phyloP scores from a whole-genome alignment of 768 basidiomycete genomes.

The Gyrodon lividus region DNA sequence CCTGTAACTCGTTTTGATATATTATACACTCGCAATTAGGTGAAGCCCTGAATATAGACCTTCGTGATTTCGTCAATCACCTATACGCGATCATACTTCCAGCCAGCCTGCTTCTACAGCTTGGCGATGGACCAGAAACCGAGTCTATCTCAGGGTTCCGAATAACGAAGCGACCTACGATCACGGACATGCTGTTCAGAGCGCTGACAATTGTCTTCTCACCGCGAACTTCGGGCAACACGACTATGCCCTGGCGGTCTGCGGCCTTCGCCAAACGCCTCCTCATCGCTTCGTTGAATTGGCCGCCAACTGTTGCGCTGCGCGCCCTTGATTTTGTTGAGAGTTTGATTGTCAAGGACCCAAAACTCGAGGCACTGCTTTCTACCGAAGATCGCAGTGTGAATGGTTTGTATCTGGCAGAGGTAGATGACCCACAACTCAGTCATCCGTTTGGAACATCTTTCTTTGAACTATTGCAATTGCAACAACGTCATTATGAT shows the following conservation, averaged over 20 bases:
- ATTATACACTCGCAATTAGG: constrained; percentile 43
- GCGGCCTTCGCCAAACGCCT: constrained; percentile 96
- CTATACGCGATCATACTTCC: constrained; percentile 83
- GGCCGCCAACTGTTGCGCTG: constrained; percentile 65
- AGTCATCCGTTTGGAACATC: constrained; percentile 80
- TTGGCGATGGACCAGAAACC: constrained; percentile 51
- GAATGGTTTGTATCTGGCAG: constrained; percentile 82
- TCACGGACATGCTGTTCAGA: constrained; percentile 79
- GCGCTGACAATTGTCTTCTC: constrained; percentile 82
- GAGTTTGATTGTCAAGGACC: constrained; percentile 70
- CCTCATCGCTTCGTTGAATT: constrained; percentile 74
- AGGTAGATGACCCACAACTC: constrained; percentile 87
- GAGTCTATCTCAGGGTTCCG: constrained; percentile 24
- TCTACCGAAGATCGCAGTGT: constrained; percentile 82
- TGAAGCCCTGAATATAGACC: constrained; percentile 96
- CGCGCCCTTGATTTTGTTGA: constrained; percentile 74
- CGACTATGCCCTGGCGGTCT: constrained; percentile 67
- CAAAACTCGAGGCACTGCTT: constrained; percentile 79
- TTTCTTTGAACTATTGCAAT: constrained; percentile 80
- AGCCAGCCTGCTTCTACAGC: constrained; percentile 61
- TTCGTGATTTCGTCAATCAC: constrained; percentile 80
- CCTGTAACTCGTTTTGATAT: constrained; percentile 9
- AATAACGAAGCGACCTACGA: constrained; percentile 32
- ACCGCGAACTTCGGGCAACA: constrained; percentile 55
- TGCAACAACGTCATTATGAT: constrained; percentile 63